phyloP scores from a whole-genome alignment of 352 stramenopile genomes.

The Phytopythium delawarense region DNA sequence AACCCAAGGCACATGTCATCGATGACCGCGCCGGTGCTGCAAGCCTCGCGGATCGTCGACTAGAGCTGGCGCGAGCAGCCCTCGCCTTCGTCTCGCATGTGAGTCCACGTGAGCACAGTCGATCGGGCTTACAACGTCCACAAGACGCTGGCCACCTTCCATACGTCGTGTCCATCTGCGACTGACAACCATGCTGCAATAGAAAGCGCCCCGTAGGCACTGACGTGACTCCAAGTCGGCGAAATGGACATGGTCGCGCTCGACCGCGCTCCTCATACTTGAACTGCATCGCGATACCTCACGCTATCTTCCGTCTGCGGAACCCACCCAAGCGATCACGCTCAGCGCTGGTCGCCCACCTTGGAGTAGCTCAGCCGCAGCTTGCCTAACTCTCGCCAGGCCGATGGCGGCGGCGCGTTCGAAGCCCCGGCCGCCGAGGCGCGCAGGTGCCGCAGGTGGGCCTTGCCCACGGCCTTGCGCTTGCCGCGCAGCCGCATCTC shows the following conservation, averaged over 20 bases:
- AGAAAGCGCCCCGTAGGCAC: background rate
- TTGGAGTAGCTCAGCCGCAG: conserved; percentile 36
- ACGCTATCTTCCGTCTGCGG: background rate
- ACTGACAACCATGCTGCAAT: background rate
- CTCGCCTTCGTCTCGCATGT: too few species aligned
- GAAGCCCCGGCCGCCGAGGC: background rate
- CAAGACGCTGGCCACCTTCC: too few species aligned
- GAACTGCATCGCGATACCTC: background rate
- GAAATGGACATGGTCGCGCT: background rate
- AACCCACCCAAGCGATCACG: background rate
- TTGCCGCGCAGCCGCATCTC: conserved; percentile 53
- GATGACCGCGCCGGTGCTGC: too few species aligned
- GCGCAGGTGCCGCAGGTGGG: conserved; percentile 14
- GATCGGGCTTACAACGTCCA: too few species aligned
- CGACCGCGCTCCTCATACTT: background rate
- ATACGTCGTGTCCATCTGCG: background rate
- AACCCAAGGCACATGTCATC: too few species aligned
- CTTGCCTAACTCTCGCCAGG: conserved; percentile 28
- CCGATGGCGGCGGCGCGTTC: background rate
- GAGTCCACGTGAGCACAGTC: too few species aligned
- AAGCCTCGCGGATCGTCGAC: too few species aligned
- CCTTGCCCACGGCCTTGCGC: conserved; percentile 29
- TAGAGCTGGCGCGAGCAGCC: too few species aligned
- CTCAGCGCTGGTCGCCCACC: background rate
- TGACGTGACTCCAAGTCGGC: too few species aligned